phyloP scores from a whole-genome alignment of 2,329 filamentous ascomycete genomes.

The Aspergillus japonicus region DNA sequence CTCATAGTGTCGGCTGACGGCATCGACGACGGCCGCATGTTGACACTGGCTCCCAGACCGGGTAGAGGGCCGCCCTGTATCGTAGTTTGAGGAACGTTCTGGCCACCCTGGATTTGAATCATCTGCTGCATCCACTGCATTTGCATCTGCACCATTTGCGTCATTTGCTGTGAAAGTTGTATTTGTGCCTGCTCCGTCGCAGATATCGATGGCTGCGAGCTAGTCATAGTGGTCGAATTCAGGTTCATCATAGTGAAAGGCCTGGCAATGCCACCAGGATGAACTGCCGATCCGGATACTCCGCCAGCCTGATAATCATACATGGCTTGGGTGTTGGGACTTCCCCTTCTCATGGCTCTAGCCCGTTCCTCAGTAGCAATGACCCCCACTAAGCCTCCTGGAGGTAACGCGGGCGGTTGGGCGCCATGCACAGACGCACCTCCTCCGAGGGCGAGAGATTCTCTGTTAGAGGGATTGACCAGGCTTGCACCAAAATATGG shows the following conservation, averaged over 20 bases:
- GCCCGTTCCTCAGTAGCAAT: slow-evolving; percentile 83
- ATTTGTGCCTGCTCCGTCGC: slow-evolving; percentile 71
- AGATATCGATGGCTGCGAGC: slow-evolving; percentile 44
- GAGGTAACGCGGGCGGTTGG: slow-evolving; percentile 51
- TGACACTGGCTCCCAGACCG: slow-evolving; percentile 24
- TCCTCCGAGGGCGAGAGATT: slow-evolving; percentile 70
- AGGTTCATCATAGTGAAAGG: slow-evolving; percentile 39
- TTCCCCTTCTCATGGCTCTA: slow-evolving; percentile 73
- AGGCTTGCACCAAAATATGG: slow-evolving; percentile 79
- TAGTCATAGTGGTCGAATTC: slow-evolving; percentile 21
- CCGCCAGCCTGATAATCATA: slow-evolving; percentile 32
- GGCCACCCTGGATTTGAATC: slow-evolving; percentile 61
- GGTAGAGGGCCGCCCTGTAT: slow-evolving; percentile 29
- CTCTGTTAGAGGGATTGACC: slow-evolving; percentile 68
- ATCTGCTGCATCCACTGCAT: slow-evolving; percentile 84
- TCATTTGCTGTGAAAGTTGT: slow-evolving; percentile 80
- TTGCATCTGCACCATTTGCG: slow-evolving; percentile 87
- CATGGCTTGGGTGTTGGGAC: slow-evolving; percentile 64
- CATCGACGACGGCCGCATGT: slow-evolving; percentile 52
- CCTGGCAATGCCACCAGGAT: slow-evolving; percentile 34
- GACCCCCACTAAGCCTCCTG: slow-evolving; percentile 80
- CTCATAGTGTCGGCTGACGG: slow-evolving; percentile 31
- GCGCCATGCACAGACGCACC: slow-evolving; percentile 49
- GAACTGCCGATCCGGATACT: slow-evolving; percentile 29
- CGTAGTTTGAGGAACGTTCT: slow-evolving; percentile 30